These are phyloP conservation scores for Pterocarpus santalinus DNA, from an alignment of 306 rosid genomes.

Conservation along the genomic window DNA sequence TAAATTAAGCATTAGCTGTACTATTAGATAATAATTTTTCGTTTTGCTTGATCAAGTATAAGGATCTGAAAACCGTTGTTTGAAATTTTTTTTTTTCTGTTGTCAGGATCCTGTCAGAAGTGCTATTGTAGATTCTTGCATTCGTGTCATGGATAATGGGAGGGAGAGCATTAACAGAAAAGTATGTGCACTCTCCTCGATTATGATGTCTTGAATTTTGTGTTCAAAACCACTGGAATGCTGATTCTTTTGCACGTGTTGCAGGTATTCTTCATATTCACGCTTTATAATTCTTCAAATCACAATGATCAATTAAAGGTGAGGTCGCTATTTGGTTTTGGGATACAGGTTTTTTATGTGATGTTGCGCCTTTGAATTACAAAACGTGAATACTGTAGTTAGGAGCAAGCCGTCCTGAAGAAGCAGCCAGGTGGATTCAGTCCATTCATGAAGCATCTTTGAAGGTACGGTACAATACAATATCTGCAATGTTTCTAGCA, in stretches of 20 bases:
- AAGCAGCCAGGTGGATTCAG: conserved; percentile 95
- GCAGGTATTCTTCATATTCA: conserved; percentile 87
- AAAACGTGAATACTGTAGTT: conserved; percentile 58
- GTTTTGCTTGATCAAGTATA: conserved; percentile 27
- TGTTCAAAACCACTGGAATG: conserved; percentile 32
- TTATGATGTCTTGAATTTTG: conserved; percentile 32
- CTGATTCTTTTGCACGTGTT: conserved; percentile 42
- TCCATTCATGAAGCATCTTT: conserved; percentile 79
- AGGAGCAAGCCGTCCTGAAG: conserved; percentile 96
- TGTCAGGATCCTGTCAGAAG: conserved; percentile 85
- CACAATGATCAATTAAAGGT: conserved; percentile 91
- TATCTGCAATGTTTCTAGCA: conserved; percentile 26
- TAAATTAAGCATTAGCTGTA: conserved; percentile 19
- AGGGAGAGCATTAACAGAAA: conserved; percentile 86
- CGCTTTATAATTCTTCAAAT: conserved; percentile 80
- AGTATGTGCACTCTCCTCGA: conserved; percentile 55
- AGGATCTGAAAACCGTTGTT: conserved; percentile 33
- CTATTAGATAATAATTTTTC: not conserved
- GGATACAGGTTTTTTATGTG: conserved; percentile 6
- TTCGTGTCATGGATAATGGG: conserved; percentile 86
- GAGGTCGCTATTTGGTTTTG: conserved; percentile 31
- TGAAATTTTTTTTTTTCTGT: not conserved
- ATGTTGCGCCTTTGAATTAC: conserved; percentile 24
- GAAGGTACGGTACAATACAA: conserved; percentile 57
- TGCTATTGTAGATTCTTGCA: conserved; percentile 82